Evolutionary conservation across 805 yeast genomes (phyloP).

Genomic region (Kazachstania africana): DNA sequence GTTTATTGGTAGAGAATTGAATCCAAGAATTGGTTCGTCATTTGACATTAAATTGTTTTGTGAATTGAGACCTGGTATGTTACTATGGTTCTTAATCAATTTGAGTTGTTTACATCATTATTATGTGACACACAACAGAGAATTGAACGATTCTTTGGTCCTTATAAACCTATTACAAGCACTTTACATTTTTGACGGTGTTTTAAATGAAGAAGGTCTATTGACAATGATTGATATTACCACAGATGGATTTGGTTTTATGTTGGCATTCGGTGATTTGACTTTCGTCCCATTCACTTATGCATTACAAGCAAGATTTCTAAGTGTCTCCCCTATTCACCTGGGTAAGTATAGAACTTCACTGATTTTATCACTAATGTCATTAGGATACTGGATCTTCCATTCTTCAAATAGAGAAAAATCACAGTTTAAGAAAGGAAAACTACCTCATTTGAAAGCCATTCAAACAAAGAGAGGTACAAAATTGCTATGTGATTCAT

Average conservation of each 20-base stretch:
- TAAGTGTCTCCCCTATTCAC: conserved; percentile 49
- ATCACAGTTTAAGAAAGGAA: conserved; percentile 70
- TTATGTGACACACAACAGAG: conserved; percentile 39
- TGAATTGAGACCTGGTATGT: conserved; percentile 89
- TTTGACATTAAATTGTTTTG: conserved; percentile 87
- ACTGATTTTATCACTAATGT: conserved; percentile 36
- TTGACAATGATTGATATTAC: conserved; percentile 92
- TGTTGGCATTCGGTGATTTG: conserved; percentile 91
- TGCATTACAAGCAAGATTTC: conserved; percentile 72
- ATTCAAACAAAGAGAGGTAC: conserved; percentile 71
- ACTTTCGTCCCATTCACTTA: conserved; percentile 89
- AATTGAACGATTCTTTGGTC: conserved; percentile 58
- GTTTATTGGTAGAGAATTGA: conserved; percentile 94
- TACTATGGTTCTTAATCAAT: conserved; percentile 74
- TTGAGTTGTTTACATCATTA: conserved; percentile 74
- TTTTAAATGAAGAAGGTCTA: conserved; percentile 79
- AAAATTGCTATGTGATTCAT: conserved; percentile 73
- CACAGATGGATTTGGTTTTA: conserved; percentile 94
- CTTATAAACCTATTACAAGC: conserved; percentile 61
- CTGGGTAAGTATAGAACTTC: conserved; percentile 15
- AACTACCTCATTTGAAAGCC: conserved; percentile 52
- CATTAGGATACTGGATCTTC: conserved; percentile 70
- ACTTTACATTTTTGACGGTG: conserved; percentile 83
- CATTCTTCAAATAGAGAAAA: conserved; percentile 77
- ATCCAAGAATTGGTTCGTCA: conserved; percentile 64